Evolutionary conservation across 2,329 filamentous ascomycete genomes (phyloP), one percentile per base, ranked within the genome.

Genomic region (Cladosporium sp.): DNA sequence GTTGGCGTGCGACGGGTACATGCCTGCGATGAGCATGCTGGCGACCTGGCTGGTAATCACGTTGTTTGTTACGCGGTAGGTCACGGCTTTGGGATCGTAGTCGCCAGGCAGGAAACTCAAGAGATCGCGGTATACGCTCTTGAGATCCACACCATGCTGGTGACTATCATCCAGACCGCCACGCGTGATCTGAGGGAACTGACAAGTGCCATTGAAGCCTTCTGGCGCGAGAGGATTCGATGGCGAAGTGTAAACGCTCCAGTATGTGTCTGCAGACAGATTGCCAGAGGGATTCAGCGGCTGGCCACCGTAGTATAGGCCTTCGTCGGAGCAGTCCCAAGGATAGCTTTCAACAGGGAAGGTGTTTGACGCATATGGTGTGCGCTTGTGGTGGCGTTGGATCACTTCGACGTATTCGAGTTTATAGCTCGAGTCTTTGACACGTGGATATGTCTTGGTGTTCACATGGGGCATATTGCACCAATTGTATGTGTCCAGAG

Each of bases 381-480:
- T 94, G 20, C 90, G 84, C 70, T 94, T 94, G 73, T 94, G 90
- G 70, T 94, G 90, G 54, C 90, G 83, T 68, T 94, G 90, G 51
- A 92, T 88, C 80, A 92, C 76, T 74, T 93, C 89, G 7, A 93
- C 89, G 69, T 92, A 93, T 66, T 82, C 75, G 52, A 94, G 75
- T 65, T 85, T 77, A 69, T 84, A 91, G n/a, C 81, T 82, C 0
- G 73, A 63, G 1, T 75, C 66, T 0, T 82, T 76, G 61, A 73
- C 79, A 36, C 58, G 63, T 14, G 79, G 72, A 68, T 94, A 94
- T 67, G 90, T 88, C 14, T 73, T 73, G 20, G 72, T 75, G 34
- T 89, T 81, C n/a, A 89, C 87, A 74, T 93, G 90, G 0, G 90
- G 90, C 89, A 94, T 94, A 69, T 94, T 92, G 74, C 90, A 94